These are phyloP conservation scores for Metschnikowia reukaufii DNA, from an alignment of 805 yeast genomes.

Conservation along the genomic window DNA sequence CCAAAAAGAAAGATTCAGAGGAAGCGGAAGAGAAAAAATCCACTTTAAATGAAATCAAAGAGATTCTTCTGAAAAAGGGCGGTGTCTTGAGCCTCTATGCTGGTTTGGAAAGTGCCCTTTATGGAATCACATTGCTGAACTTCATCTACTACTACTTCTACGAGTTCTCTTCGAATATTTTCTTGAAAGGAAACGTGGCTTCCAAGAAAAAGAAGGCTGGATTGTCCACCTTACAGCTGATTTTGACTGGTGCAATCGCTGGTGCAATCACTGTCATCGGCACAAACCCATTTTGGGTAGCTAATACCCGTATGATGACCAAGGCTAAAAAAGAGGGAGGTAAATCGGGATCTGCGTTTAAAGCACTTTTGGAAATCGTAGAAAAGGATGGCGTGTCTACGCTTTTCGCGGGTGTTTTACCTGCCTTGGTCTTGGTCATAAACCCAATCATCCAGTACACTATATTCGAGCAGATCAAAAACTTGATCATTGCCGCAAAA, in stretches of 20 bases:
- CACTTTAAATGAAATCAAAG: constrained; percentile 29
- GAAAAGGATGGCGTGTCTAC: constrained; percentile 69
- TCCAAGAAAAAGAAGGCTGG: constrained; percentile 34
- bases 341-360: constrained; percentile 44
- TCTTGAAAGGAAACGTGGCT: constrained; percentile 37
- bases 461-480: constrained; percentile 82
- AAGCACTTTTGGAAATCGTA: constrained; percentile 60
- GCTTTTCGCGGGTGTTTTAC: constrained; percentile 81
- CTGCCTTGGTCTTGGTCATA: constrained; percentile 80
- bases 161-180: constrained; percentile 60
- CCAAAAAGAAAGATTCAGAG: constrained; percentile 24
- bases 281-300: constrained; percentile 93
- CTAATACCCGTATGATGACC: constrained; percentile 87
- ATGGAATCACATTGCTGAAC: constrained; percentile 84
- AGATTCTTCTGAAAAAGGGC: constrained; percentile 49
- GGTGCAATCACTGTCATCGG: constrained; percentile 80
- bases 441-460: constrained; percentile 94
- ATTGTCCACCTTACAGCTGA: constrained; percentile 63
- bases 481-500: constrained; percentile 54
- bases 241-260: constrained; percentile 79
- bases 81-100: constrained; percentile 73
- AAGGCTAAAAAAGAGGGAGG: constrained; percentile 27
- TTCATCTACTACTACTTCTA: constrained; percentile 89
- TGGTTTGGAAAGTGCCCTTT: constrained; percentile 84
- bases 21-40: constrained; percentile 18